phyloP scores from a whole-genome alignment of 2,329 filamentous ascomycete genomes.

The Aureobasidium sp. region DNA sequence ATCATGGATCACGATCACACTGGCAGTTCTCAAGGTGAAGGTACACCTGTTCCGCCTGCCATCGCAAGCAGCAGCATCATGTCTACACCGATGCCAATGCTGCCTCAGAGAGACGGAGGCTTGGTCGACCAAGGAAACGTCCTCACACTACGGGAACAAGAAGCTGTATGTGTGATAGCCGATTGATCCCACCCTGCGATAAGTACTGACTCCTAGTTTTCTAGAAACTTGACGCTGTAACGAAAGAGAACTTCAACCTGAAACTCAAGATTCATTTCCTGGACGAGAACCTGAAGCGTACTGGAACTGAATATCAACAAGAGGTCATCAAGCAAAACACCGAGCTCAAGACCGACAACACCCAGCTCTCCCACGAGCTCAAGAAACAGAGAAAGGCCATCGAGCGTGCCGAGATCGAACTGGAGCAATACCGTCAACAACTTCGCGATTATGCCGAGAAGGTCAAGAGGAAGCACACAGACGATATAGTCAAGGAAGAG shows the following conservation, averaged over 20 bases:
- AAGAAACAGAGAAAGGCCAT: constrained; percentile 79
- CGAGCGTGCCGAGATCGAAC: constrained; percentile 70
- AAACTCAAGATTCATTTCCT: constrained; percentile 97
- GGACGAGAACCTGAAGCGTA: constrained; percentile 79
- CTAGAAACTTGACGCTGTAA: constrained; percentile 77
- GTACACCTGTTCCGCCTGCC: constrained; percentile 69
- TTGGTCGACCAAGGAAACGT: constrained; percentile 80
- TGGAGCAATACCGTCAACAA: constrained; percentile 75
- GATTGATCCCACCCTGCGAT: not conserved
- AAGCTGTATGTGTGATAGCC: constrained; percentile 52
- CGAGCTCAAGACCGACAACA: constrained; percentile 85
- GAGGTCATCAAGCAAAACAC: constrained; percentile 89
- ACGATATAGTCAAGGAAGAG: constrained; percentile 59
- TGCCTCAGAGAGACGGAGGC: constrained; percentile 56
- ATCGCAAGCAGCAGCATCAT: constrained; percentile 67
- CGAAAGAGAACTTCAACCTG: constrained; percentile 96
- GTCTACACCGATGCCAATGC: constrained; percentile 69
- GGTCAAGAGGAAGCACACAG: constrained; percentile 61
- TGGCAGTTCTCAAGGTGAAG: constrained; percentile 54
- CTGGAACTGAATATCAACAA: constrained; percentile 83
- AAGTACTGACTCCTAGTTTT: not conserved
- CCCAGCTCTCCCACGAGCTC: constrained; percentile 82
- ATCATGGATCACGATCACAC: constrained; percentile 54
- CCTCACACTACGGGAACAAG: constrained; percentile 85
- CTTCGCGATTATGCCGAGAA: constrained; percentile 76